phyloP scores from a whole-genome alignment of 768 basidiomycete species.

The Pluteus cervinus region DNA sequence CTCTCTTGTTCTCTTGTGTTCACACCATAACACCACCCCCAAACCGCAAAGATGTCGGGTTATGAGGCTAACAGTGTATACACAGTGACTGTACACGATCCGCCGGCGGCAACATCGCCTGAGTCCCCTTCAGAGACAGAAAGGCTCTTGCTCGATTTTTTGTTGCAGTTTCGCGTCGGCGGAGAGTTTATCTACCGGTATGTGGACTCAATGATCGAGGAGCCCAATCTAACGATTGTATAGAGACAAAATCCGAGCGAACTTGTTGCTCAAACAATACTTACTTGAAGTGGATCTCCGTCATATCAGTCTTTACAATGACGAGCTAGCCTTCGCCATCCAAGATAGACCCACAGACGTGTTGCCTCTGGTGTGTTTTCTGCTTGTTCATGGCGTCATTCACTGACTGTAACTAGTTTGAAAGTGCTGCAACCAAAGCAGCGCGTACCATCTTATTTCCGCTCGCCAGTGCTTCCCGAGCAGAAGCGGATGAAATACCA shows the following conservation, averaged over 20 bases:
- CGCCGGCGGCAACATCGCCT: slow-evolving; percentile 44
- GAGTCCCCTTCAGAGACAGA: slow-evolving; percentile 81
- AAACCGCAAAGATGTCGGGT: slow-evolving; percentile 61
- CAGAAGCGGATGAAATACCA: slow-evolving; percentile 22
- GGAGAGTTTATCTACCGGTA: slow-evolving; percentile 91
- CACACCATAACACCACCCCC: slow-evolving; percentile 4
- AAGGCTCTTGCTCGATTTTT: slow-evolving; percentile 76
- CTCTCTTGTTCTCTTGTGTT: slow-evolving; percentile 6
- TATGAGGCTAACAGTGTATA: slow-evolving; percentile 82
- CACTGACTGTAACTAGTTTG: slow-evolving; percentile 53
- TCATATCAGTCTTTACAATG: slow-evolving; percentile 78
- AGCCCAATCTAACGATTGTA: slow-evolving; percentile 1
- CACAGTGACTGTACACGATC: slow-evolving; percentile 73
- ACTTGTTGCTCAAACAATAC: slow-evolving; percentile 83
- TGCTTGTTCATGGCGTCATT: neutral
- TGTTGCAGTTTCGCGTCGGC: slow-evolving; percentile 82
- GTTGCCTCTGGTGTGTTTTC: slow-evolving; percentile 68
- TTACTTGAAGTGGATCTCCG: slow-evolving; percentile 82
- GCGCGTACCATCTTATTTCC: slow-evolving; percentile 84
- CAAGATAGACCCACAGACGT: slow-evolving; percentile 88
- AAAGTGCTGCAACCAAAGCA: slow-evolving; percentile 82
- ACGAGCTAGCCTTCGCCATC: slow-evolving; percentile 87
- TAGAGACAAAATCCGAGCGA: slow-evolving; percentile 85
- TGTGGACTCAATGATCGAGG: slow-evolving; percentile 15
- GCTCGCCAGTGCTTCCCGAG: slow-evolving; percentile 42